phyloP scores from a whole-genome alignment of 495 filamentous ascomycete genomes.

The Glarea lozoyensis region DNA sequence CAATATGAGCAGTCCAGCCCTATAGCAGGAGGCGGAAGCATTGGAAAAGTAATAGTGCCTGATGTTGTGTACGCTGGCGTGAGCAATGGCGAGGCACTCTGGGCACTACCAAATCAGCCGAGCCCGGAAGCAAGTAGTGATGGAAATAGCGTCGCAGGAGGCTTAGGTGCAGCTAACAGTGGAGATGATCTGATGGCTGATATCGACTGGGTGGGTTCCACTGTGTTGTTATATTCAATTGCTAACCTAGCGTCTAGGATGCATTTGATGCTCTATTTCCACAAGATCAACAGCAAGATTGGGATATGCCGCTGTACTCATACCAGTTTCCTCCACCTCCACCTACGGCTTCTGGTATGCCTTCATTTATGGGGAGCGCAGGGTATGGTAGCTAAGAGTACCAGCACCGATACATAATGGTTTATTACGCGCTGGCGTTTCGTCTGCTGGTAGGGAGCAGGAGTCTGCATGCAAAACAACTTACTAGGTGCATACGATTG shows the following conservation, averaged over 20 bases:
- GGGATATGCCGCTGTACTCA: slow-evolving; percentile 1
- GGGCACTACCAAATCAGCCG: slow-evolving; percentile 15
- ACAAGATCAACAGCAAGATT: slow-evolving; percentile 10
- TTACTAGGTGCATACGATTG: too few species aligned
- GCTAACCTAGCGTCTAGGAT: slow-evolving; percentile 10
- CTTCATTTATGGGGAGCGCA: too few species aligned
- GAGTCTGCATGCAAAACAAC: too few species aligned
- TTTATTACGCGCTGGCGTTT: too few species aligned
- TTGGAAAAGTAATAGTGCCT: not conserved
- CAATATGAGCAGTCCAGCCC: not conserved
- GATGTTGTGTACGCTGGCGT: slow-evolving; percentile 9
- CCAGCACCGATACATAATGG: too few species aligned
- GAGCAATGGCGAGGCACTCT: slow-evolving; percentile 12
- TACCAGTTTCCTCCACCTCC: not conserved
- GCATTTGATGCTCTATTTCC: slow-evolving; percentile 23
- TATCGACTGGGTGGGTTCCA: slow-evolving; percentile 18
- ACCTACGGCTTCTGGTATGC: too few species aligned
- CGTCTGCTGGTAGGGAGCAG: too few species aligned
- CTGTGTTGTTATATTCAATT: not conserved
- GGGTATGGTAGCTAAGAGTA: too few species aligned
- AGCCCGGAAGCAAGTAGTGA: slow-evolving; percentile 20
- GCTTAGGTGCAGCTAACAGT: not conserved
- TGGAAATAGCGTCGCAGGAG: slow-evolving; percentile 1
- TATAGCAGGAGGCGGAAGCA: not conserved
- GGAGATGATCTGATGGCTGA: slow-evolving; percentile 20